Evolutionary conservation across 164 flowering plant genomes (phyloP).

Genomic region (Magnolia sinica): DNA sequence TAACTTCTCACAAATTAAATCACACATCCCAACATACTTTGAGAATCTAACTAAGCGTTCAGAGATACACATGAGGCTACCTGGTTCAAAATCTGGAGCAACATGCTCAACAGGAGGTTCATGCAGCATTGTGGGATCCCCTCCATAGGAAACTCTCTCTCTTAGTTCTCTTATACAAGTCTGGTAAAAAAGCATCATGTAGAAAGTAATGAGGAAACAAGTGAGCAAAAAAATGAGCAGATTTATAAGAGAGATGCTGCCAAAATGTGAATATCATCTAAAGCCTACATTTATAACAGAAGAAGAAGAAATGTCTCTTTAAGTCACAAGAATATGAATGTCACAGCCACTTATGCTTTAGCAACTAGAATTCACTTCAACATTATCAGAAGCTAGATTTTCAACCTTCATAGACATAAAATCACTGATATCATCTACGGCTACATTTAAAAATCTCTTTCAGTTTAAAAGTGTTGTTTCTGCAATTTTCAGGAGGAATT

Average conservation of each 20-base stretch:
- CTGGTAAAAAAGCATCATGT: conserved; percentile 26
- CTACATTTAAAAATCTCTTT: not conserved
- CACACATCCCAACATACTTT: not conserved
- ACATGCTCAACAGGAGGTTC: conserved; percentile 40
- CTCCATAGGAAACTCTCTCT: conserved; percentile 76
- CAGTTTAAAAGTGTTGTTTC: too few species aligned
- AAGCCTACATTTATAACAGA: too few species aligned
- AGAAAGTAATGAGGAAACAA: not conserved
- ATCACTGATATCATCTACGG: not conserved
- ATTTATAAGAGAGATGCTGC: too few species aligned
- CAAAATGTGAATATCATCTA: too few species aligned
- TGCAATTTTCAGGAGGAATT: not conserved
- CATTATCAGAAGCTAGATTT: not conserved
- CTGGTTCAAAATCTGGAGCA: conserved; percentile 40
- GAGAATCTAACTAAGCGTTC: not conserved
- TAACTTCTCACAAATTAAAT: not conserved
- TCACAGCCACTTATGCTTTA: not conserved
- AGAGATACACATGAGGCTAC: conserved; percentile 23
- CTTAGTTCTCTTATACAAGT: conserved; percentile 60
- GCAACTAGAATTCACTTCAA: not conserved
- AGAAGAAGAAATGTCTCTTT: not conserved
- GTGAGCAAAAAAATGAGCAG: too few species aligned
- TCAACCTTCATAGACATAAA: not conserved
- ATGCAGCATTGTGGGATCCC: conserved; percentile 76
- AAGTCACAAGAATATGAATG: not conserved